These are phyloP conservation scores for Zea mays DNA, from an alignment of 176 grass and related monocot genomes.

Conservation along the genomic window DNA sequence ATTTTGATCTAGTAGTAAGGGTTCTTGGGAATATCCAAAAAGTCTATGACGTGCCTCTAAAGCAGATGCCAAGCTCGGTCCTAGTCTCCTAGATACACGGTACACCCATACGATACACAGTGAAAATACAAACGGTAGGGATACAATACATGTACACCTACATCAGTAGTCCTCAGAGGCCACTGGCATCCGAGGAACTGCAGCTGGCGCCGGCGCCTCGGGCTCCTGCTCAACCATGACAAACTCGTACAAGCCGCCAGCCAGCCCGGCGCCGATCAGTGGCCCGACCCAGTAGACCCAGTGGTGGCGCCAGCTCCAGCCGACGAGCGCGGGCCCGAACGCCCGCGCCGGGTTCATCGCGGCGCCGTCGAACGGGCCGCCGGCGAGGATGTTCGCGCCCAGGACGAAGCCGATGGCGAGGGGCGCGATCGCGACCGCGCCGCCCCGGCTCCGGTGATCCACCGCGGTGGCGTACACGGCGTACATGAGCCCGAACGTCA, in stretches of 20 bases:
- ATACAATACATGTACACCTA: not conserved
- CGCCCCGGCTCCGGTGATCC: constrained; percentile 45
- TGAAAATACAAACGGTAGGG: not conserved
- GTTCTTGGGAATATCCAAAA: too few species aligned
- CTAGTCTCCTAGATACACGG: not conserved
- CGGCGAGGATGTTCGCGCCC: constrained; percentile 73
- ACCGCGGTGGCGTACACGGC: constrained; percentile 71
- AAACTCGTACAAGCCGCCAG: constrained; percentile 61
- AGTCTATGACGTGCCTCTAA: too few species aligned
- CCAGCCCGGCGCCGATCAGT: constrained; percentile 61
- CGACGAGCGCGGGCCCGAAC: constrained; percentile 78
- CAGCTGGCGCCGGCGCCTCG: constrained; percentile 13
- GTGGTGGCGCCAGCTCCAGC: constrained; percentile 81
- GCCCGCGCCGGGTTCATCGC: constrained; percentile 83
- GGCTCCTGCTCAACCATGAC: constrained; percentile 51
- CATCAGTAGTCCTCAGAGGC: constrained; percentile 44
- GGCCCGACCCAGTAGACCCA: constrained; percentile 91
- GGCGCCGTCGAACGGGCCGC: constrained; percentile 80
- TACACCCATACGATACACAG: not conserved
- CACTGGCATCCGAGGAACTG: not conserved
- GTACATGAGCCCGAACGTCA: constrained; percentile 81
- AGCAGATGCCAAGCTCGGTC: not conserved
- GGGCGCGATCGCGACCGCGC: constrained; percentile 48
- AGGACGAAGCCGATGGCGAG: constrained; percentile 74
- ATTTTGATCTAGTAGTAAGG: too few species aligned